Evolutionary conservation across 2,329 filamentous ascomycete species (phyloP), one percentile per base, ranked within the genome.

Genomic region (Calycina herbarum): DNA sequence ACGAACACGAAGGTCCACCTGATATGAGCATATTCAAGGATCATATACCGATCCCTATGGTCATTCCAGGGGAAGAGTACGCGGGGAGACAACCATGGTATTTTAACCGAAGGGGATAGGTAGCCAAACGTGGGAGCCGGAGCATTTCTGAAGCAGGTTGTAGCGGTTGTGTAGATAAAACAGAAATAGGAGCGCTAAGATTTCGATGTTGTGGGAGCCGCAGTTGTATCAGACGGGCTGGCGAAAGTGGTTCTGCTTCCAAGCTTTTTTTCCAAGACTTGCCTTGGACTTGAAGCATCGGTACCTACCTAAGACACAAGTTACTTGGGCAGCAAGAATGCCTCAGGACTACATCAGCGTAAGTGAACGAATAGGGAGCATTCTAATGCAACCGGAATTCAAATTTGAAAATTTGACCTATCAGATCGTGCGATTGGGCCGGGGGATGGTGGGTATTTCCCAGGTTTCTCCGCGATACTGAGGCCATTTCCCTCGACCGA

Each of bases 1-100:
- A 27, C 59, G 56, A 61, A 31, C 24, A 61, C 40, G 33, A 48
- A 24, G 42, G 59, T 20, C 17, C 62, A 65, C 64, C 69, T 73
- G 57, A 73, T 75, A 65, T 76, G 77, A 5, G 78, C 5, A 78
- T 72, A 38, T 91, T 92, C 74, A 74, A 81, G 35, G 80, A 78
- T 10, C 77, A 77, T 7, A 77, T 91, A 38, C 88, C 88, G 42
- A 80, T 91, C 24, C 90, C 90, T 0, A 89, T 92, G 80, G 74
- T 81, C 72, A 77, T 82, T 67, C 89, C 90, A 13, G 86, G 83
- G 17, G 77, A 80, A 62, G 72, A 65, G 42, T 77, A 77, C 66
- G 73, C 70, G 38, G 64, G 51, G 11, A 67, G 65, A 35, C 68
- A 64, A 63, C 75, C 75, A 51, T 77, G 74, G 74, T 76, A 69